Evolutionary conservation across 768 basidiomycete species (phyloP).

Genomic region (Vishniacozyma victoriae): DNA sequence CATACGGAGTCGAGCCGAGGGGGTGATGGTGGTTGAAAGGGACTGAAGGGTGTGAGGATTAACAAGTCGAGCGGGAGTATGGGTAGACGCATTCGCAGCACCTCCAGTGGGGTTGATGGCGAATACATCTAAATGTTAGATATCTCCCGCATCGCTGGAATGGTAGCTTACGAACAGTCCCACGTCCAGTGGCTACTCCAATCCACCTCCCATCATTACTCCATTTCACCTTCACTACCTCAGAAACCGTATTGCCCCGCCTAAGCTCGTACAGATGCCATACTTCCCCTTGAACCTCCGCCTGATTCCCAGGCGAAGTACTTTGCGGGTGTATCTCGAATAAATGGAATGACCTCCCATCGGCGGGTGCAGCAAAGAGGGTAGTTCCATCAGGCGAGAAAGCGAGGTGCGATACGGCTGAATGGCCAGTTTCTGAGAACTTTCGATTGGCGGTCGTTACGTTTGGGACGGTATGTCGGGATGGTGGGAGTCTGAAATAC

Average conservation of each 20-base stretch:
- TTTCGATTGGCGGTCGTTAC: neutral
- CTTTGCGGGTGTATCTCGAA: constrained; percentile 28
- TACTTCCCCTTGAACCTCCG: constrained; percentile 19
- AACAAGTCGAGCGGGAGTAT: constrained; percentile 54
- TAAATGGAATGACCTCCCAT: constrained; percentile 31
- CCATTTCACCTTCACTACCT: constrained; percentile 57
- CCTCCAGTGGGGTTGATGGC: constrained; percentile 73
- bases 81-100: constrained; percentile 51
- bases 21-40: constrained; percentile 54
- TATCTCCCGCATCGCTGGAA: no score
- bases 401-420: constrained; percentile 13
- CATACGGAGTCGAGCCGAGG: constrained; percentile 54
- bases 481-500: constrained; percentile 34
- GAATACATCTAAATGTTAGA: constrained; percentile 67
- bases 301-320: neutral
- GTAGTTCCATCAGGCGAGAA: constrained; percentile 30
- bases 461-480: constrained; percentile 3
- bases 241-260: constrained; percentile 65
- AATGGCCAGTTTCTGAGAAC: neutral
- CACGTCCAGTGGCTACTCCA: constrained; percentile 56
- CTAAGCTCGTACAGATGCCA: constrained; percentile 64
- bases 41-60: constrained; percentile 56
- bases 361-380: constrained; percentile 25
- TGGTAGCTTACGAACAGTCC: constrained; percentile 49
- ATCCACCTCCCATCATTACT: constrained; percentile 62